Evolutionary conservation across 75 land plant species (phyloP).

Genomic region (Azolla pinnata): DNA sequence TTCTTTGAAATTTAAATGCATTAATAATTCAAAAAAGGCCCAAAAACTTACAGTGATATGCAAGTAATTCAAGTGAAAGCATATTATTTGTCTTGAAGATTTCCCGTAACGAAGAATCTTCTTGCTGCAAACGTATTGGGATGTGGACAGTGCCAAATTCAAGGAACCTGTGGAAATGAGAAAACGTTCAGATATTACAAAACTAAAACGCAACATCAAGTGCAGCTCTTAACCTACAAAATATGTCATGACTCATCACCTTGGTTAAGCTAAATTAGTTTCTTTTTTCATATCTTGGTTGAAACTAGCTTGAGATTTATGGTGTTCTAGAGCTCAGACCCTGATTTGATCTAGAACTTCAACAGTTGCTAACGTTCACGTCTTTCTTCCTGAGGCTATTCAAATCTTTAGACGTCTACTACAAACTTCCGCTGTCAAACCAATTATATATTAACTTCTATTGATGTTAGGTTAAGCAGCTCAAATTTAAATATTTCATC

Average conservation of each 20-base stretch:
- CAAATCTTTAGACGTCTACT: neutral
- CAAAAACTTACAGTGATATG: slow-evolving; percentile 15
- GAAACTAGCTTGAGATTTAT: too few species aligned
- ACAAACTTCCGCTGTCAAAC: slow-evolving; percentile 1
- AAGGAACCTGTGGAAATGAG: slow-evolving; percentile 17
- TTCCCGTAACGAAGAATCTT: slow-evolving; percentile 19
- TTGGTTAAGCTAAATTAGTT: neutral
- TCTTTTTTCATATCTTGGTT: too few species aligned
- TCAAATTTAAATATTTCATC: too few species aligned
- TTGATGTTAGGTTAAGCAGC: too few species aligned
- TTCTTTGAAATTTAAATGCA: neutral
- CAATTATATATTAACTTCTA: too few species aligned
- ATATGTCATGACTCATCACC: too few species aligned
- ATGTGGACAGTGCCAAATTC: slow-evolving; percentile 34
- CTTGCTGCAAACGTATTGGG: slow-evolving; percentile 13
- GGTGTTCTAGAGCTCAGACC: neutral
- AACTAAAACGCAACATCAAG: too few species aligned
- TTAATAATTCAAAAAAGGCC: slow-evolving; percentile 3
- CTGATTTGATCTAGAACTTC: neutral
- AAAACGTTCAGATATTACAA: too few species aligned
- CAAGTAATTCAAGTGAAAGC: slow-evolving; percentile 22
- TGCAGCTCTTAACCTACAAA: too few species aligned
- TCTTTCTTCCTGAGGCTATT: neutral
- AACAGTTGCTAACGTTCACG: neutral
- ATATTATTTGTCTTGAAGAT: slow-evolving; percentile 10